Evolutionary conservation across 2,329 filamentous ascomycete genomes (phyloP).

Genomic region (Sarocladiaceae sp.): DNA sequence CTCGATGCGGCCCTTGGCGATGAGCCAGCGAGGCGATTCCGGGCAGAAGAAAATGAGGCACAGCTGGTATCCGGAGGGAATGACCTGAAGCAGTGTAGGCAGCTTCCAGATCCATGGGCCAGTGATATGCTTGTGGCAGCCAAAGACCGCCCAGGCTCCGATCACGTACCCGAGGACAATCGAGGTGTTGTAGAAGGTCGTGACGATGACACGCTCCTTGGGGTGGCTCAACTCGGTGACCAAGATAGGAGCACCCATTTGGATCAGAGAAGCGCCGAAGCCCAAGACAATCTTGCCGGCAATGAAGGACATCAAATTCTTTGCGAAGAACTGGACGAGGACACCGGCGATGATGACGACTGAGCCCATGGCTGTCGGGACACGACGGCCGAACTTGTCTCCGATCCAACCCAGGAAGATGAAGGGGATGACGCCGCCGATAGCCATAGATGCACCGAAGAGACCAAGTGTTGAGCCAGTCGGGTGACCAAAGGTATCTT

Average conservation of each 20-base stretch:
- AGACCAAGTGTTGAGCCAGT: constrained; percentile 32
- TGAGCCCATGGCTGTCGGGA: constrained; percentile 30
- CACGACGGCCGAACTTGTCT: constrained; percentile 28
- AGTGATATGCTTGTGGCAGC: constrained; percentile 14
- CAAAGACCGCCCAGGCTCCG: constrained; percentile 33
- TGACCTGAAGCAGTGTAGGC: constrained; percentile 47
- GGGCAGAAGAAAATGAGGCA: constrained; percentile 46
- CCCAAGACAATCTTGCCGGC: constrained; percentile 34
- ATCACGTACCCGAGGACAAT: constrained; percentile 35
- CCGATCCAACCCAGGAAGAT: constrained; percentile 31
- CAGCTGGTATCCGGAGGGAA: constrained; percentile 38
- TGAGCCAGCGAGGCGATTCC: constrained; percentile 56
- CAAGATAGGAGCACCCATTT: constrained; percentile 37
- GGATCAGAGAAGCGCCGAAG: constrained; percentile 30
- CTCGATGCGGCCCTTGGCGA: constrained; percentile 44
- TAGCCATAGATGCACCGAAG: constrained; percentile 33
- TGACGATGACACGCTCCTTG: constrained; percentile 33
- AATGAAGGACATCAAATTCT: constrained; percentile 31
- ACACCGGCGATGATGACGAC: constrained; percentile 34
- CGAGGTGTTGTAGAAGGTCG: constrained; percentile 35
- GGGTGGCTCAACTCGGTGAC: constrained; percentile 38
- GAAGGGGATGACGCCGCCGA: constrained; percentile 35
- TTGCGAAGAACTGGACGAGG: constrained; percentile 30
- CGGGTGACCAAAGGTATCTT: constrained; percentile 32
- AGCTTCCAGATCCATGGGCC: constrained; percentile 45